These are phyloP conservation scores for Kingdonia uniflora DNA, from an alignment of 164 flowering plant genomes.

Conservation along the genomic window DNA sequence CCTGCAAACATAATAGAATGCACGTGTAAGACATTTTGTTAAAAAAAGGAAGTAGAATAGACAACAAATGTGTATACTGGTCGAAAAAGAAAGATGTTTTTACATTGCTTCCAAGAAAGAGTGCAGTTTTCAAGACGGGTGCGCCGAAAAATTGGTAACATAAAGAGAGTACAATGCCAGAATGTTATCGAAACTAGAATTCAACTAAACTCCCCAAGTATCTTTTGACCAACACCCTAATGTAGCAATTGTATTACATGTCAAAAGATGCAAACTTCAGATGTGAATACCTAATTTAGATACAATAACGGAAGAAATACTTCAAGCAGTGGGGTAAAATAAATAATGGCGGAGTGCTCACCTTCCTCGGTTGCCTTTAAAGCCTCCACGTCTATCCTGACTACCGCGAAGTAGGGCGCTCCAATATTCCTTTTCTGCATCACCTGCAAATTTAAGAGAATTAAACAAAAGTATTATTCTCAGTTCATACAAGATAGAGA, in stretches of 20 bases:
- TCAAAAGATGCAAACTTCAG: not conserved
- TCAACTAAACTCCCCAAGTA: too few species aligned
- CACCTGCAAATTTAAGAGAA: constrained; percentile 33
- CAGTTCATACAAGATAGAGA: too few species aligned
- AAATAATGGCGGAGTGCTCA: constrained; percentile 6
- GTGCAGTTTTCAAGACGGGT: too few species aligned
- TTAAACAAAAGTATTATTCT: too few species aligned
- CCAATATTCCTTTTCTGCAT: constrained; percentile 88
- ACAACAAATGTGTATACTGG: not conserved
- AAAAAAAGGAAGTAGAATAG: not conserved
- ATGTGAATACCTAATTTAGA: too few species aligned
- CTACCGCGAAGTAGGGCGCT: constrained; percentile 34
- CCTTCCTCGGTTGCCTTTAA: constrained; percentile 59
- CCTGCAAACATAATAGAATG: constrained; percentile 22
- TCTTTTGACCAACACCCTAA: too few species aligned
- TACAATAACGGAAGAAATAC: not conserved
- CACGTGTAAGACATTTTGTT: not conserved
- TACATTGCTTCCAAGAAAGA: not conserved
- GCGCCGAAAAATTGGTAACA: too few species aligned
- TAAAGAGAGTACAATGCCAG: too few species aligned
- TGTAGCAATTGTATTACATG: too few species aligned
- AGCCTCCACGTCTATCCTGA: constrained; percentile 33
- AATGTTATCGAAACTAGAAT: too few species aligned
- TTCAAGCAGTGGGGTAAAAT: not conserved
- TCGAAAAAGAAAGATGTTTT: not conserved